Evolutionary conservation across 768 basidiomycete species (phyloP).

Genomic region (Phylloporus rhodoxanthus): DNA sequence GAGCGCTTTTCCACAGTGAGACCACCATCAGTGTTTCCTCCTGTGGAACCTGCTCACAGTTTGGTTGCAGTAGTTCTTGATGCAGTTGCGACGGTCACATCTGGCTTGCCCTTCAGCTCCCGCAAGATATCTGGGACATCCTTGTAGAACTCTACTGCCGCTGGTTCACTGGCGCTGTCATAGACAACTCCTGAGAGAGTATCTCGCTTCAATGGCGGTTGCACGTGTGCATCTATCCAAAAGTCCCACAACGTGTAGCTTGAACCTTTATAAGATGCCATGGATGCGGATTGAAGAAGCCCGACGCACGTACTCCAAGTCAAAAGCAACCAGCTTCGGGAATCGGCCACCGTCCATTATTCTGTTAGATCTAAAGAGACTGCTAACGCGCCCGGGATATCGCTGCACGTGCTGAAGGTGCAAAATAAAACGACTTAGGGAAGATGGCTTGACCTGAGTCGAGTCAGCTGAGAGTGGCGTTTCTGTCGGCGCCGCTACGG

Average conservation of each 20-base stretch:
- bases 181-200: conserved; percentile 20
- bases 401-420: too few relatives aligned
- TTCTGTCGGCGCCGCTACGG: too few relatives aligned
- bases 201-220: conserved; percentile 49
- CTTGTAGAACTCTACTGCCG: conserved; percentile 59
- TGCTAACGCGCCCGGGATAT: too few relatives aligned
- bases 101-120: conserved; percentile 39
- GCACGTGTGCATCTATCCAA: conserved; percentile 80
- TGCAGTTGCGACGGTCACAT: conserved; percentile 59
- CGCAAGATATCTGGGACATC: conserved; percentile 74
- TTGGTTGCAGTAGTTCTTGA: conserved; percentile 66
- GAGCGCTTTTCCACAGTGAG: conserved; percentile 46
- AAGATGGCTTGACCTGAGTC: too few relatives aligned
- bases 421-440: too few relatives aligned
- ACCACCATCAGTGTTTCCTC: not conserved
- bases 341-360: conserved; percentile 27
- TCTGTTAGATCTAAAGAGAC: too few relatives aligned
- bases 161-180: conserved; percentile 19
- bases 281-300: not conserved
- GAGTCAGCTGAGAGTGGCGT: too few relatives aligned
- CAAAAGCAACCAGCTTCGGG: conserved; percentile 71
- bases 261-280: conserved; percentile 2
- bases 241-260: conserved; percentile 85
- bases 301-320: conserved; percentile 58
- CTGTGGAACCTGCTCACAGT: conserved; percentile 43